Evolutionary conservation across 164 flowering plant species (phyloP).

Genomic region (Pachysandra terminalis): DNA sequence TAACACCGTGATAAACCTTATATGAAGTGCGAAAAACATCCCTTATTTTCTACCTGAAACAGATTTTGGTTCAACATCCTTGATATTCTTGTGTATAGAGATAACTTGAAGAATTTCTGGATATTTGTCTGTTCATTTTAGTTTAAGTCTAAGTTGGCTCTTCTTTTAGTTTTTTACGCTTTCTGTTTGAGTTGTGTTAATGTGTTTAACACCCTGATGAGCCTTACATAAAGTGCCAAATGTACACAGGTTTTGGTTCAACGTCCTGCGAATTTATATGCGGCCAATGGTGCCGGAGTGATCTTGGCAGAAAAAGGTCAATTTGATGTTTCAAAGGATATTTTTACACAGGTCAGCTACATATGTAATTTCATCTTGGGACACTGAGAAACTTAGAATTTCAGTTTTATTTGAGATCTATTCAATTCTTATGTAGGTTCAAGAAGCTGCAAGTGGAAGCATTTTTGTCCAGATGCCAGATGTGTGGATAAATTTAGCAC

Average conservation of each 20-base stretch:
- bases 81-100: no score
- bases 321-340: slow-evolving; percentile 89
- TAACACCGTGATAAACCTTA: no score
- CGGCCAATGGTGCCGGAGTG: slow-evolving; percentile 96
- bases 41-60: no score
- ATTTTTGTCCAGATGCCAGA: slow-evolving; percentile 96
- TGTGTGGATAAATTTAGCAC: slow-evolving; percentile 95
- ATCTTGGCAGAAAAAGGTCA: slow-evolving; percentile 96
- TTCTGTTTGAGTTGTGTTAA: no score
- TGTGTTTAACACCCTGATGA: no score
- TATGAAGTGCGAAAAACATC: no score
- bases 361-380: background rate
- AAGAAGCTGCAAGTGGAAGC: slow-evolving; percentile 97
- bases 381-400: background rate
- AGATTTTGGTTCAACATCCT: no score
- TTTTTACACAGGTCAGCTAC: slow-evolving; percentile 75
- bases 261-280: slow-evolving; percentile 78
- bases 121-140: no score
- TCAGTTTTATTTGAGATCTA: background rate
- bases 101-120: no score
- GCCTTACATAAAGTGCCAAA: no score
- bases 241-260: slow-evolving; percentile 77
- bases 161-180: no score
- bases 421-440: slow-evolving; percentile 27
- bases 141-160: no score